A percentile compares a stretch with the other conserved stretches of the same genome.
These are phyloP conservation scores for Ustilago vetiveriae DNA, from an alignment of 1,284 basidiomycete species.

Conservation along the genomic window DNA sequence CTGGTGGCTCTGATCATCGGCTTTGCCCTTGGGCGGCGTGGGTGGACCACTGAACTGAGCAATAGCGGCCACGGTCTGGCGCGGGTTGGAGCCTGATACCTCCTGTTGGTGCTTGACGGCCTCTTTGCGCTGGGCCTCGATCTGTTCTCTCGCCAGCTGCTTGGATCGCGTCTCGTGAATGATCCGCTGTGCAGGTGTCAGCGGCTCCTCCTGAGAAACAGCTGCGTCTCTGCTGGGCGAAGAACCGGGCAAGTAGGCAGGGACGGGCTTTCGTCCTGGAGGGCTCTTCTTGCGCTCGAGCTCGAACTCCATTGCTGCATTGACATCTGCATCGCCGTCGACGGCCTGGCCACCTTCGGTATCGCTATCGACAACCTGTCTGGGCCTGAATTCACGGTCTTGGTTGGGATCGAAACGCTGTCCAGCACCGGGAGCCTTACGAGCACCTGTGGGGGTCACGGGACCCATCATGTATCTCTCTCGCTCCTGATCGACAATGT, in stretches of 20 bases:
- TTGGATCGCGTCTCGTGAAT: slow-evolving; percentile 57
- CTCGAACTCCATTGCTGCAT: slow-evolving; percentile 24
- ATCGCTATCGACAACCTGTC: slow-evolving; percentile 30
- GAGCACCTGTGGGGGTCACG: slow-evolving; percentile 6
- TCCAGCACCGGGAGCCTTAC: neutral
- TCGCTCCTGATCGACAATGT: slow-evolving; percentile 61
- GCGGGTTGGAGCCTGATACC: neutral
- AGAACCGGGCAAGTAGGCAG: slow-evolving; percentile 16
- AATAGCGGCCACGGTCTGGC: neutral
- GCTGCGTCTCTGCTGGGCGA: slow-evolving; percentile 14
- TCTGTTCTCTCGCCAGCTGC: slow-evolving; percentile 44
- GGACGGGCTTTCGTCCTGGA: slow-evolving; percentile 53
- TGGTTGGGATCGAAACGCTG: slow-evolving; percentile 24
- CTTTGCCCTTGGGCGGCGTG: slow-evolving; percentile 24
- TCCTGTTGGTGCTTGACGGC: slow-evolving; percentile 8
- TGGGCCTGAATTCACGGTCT: slow-evolving; percentile 26
- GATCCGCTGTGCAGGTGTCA: slow-evolving; percentile 60
- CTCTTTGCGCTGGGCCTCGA: slow-evolving; percentile 32
- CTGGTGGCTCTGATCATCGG: slow-evolving; percentile 1
- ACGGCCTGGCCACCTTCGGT: neutral
- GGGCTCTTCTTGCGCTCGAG: slow-evolving; percentile 41
- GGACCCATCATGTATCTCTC: slow-evolving; percentile 33
- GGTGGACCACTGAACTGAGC: slow-evolving; percentile 13
- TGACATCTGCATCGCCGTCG: slow-evolving; percentile 8
- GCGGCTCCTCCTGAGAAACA: slow-evolving; percentile 14